phyloP scores from a whole-genome alignment of 257 asterid species.

The Solanum habrochaites region DNA sequence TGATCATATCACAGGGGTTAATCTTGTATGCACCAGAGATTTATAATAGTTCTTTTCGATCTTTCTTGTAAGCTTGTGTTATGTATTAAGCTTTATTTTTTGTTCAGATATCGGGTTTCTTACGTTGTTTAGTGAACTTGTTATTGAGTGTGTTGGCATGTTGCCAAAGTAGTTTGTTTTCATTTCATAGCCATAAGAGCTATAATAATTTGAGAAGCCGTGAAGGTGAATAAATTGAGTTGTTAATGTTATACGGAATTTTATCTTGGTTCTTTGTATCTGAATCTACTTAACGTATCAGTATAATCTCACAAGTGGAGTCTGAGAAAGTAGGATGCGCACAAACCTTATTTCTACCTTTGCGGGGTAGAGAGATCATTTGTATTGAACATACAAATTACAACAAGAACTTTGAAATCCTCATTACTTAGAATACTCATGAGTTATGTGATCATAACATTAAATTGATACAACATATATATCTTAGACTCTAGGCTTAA shows the following conservation, averaged over 20 bases:
- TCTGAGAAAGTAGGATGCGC: not conserved
- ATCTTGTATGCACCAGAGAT: not conserved
- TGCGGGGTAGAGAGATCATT: not conserved
- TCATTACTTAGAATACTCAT: not conserved
- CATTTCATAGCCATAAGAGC: not conserved
- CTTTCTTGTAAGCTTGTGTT: not conserved
- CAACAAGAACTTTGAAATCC: not conserved
- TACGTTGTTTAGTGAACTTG: not conserved
- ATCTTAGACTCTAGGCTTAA: not conserved
- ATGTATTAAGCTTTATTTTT: not conserved
- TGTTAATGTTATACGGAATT: not conserved
- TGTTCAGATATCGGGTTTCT: not conserved
- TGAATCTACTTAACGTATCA: not conserved
- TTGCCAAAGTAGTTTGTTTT: no score
- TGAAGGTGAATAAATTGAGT: not conserved
- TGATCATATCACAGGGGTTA: not conserved
- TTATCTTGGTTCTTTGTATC: not conserved
- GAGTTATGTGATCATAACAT: not conserved
- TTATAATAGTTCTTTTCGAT: not conserved
- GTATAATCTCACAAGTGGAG: not conserved
- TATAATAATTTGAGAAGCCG: not conserved
- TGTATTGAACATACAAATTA: not conserved
- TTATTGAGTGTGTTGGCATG: not conserved
- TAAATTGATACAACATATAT: not conserved
- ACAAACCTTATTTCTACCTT: not conserved